phyloP scores from a whole-genome alignment of 2,329 filamentous ascomycete species.

The Colletotrichum truncatum region DNA sequence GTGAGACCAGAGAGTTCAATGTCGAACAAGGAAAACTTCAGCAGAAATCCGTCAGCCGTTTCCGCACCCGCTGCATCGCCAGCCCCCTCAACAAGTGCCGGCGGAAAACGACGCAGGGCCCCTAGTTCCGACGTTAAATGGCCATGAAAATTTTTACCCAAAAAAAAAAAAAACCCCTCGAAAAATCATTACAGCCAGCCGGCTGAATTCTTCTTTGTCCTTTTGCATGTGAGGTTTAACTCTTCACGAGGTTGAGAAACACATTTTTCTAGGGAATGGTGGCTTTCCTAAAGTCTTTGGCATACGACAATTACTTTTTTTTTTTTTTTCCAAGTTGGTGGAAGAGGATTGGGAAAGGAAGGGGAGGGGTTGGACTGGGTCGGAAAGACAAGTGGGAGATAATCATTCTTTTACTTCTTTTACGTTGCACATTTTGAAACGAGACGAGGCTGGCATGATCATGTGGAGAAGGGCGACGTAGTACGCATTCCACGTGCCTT shows the following conservation, averaged over 20 bases:
- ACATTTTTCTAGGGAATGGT: neutral
- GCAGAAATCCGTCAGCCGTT: slow-evolving; percentile 28
- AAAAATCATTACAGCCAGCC: neutral
- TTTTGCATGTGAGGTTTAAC: slow-evolving; percentile 6
- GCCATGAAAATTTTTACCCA: slow-evolving; percentile 6
- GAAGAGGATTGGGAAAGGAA: neutral
- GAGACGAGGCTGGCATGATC: slow-evolving; percentile 9
- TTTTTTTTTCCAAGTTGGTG: neutral
- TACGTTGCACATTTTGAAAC: slow-evolving; percentile 11
- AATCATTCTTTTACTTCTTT: no score
- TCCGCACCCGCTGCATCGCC: slow-evolving; percentile 29
- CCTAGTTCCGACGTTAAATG: slow-evolving; percentile 33
- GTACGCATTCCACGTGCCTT: neutral
- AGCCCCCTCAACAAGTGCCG: slow-evolving; percentile 16
- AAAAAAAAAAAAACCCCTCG: neutral
- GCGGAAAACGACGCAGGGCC: slow-evolving; percentile 30
- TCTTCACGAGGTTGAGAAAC: neutral
- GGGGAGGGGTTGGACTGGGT: neutral
- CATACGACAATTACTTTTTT: neutral
- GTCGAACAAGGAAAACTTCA: slow-evolving; percentile 50
- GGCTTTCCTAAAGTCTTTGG: neutral
- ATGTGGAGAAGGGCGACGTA: neutral
- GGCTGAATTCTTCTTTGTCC: slow-evolving; percentile 10
- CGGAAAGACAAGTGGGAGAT: neutral
- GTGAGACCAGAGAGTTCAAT: slow-evolving; percentile 49